Evolutionary conservation across 192 early-diverging fungal species (phyloP), one percentile per base, ranked within the genome.

Genomic region (Gryganskiella cystojenkinii): DNA sequence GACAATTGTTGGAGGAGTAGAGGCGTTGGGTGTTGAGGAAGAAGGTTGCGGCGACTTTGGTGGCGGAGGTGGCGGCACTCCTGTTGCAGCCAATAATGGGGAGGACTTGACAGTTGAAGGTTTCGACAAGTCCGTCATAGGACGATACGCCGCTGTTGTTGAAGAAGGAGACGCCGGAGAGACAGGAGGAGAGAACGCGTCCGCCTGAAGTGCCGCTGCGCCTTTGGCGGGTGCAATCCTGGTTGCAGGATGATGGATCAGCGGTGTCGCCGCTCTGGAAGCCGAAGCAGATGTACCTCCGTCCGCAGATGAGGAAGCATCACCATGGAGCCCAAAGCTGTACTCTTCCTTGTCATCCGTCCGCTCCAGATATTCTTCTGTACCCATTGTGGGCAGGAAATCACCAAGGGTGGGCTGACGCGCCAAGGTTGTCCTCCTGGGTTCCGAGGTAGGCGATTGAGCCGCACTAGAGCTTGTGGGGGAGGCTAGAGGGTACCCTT

Each of bases 341-440:
- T 76, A 78, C 42, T 78, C 74, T 42, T 78, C 74, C 45, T 78
- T 78, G 34, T 78, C 74, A 35, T 78, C 66, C 19, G 74, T 78
- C 31, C 74, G 52, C 37, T 78, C 74, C 42, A 78, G 34, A 20
- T 78, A 69, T 34, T 78, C 74, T 22, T 78, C 74, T 10, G 74
- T 78, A 0, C 74, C 74, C 45, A 78, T 69, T 0, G 74, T 78
- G 3, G 74, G 74, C 14, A 78, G 25, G 1, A 37, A 10, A 1
- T 11, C 27, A 5, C 74, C 74, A 30, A 78, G 49, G 3, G 74
- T 69, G 3, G 67, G 42, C 20, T 15, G 33, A 3, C 61, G 60
- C 25, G 46, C 24, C 22, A 58, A 54, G 10, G 14, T n/a, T 8
- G 47, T 43, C n/a, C 2, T 34, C 19, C 17, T 2, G 4, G 40